phyloP scores from a whole-genome alignment of 2,329 filamentous ascomycete species.

The Fusarium ambrosium region DNA sequence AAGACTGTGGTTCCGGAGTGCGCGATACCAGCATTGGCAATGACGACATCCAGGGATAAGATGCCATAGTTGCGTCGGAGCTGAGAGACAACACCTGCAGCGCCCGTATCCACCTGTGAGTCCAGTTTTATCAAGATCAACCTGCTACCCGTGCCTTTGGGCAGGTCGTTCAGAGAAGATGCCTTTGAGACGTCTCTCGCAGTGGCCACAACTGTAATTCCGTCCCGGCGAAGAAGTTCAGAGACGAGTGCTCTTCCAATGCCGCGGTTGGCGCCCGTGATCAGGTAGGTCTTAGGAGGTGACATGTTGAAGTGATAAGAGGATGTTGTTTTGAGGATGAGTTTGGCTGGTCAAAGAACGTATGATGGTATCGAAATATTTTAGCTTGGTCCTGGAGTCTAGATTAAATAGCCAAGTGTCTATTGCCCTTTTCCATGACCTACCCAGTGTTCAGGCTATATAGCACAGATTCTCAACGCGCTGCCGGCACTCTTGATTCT shows the following conservation, averaged over 20 bases:
- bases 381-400: background rate
- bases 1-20: background rate
- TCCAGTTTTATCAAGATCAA: background rate
- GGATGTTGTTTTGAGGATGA: background rate
- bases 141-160: background rate
- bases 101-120: background rate
- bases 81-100: background rate
- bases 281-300: background rate
- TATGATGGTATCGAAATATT: background rate
- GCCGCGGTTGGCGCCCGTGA: background rate
- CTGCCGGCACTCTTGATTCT: background rate
- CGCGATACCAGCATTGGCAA: background rate
- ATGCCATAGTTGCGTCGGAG: background rate
- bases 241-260: background rate
- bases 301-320: background rate
- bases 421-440: background rate
- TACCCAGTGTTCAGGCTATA: background rate
- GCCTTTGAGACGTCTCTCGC: background rate
- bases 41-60: background rate
- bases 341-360: background rate
- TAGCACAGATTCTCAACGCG: background rate
- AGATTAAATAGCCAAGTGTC: background rate
- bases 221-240: background rate
- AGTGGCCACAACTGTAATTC: background rate
- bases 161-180: background rate